Evolutionary conservation across 2,329 filamentous ascomycete species (phyloP), one percentile per base, ranked within the genome.

Genomic region (Fusarium virguliforme): DNA sequence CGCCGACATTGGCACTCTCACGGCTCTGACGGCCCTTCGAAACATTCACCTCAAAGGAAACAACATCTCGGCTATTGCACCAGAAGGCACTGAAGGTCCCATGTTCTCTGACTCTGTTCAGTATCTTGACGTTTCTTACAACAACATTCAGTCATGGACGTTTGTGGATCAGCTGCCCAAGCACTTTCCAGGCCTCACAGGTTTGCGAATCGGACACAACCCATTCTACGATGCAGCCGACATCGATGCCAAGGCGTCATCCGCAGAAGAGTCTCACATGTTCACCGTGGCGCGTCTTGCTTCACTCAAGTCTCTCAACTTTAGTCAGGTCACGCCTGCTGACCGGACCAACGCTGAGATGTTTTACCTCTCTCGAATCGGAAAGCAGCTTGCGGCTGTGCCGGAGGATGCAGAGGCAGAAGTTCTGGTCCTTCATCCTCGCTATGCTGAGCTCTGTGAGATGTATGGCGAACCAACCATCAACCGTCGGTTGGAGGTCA

Each of bases 261-360:
- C 86, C 6, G 86, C 91, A 1, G 94, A 97, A 60, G 93, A 97
- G 76, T 92, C 93, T 1, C 95, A 94, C 82, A 97, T 97, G 93
- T 87, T 98, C 53, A 94, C 93, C 1, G 84, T 97, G 28, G 93
- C 91, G 30, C 92, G 94, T 3, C 84, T 98, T 1, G 86, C 88
- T 1, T 83, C 83, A 2, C 86, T 98, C 9, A 87, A 86, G 59
- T 85, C 84, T 1, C 86, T 98, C 32, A 96, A 96, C 78, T 94
- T 93, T 78, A 90, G 90, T 68, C 83, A 84, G 15, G 90, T 98
- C 73, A 90, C 90, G 0, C 74, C 85, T 1, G 89, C 91, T 43
- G 95, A 98, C 79, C 90, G 95, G 18, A 86, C 89, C 60, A 96
- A 98, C 76, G 94, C 94, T 5, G 96, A 98, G 75, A 91, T 95